Evolutionary conservation across 2,329 filamentous ascomycete species (phyloP), one percentile per base, ranked within the genome.

Genomic region (Cercospora zeina): DNA sequence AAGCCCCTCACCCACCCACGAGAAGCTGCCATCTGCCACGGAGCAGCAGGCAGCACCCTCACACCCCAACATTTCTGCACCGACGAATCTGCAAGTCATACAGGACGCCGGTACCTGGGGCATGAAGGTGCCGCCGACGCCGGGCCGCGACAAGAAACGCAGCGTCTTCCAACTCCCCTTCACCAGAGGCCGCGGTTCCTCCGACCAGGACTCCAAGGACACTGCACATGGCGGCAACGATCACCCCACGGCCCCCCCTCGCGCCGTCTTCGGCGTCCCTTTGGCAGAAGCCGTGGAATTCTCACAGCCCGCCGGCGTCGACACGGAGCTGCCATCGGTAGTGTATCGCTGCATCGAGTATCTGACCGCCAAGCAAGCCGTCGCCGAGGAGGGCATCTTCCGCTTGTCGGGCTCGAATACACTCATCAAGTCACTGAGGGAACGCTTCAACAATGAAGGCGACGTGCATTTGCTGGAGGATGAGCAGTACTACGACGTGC

Each of bases 271-370:
- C 74, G 95, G 95, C 2, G 89, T 90, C 33, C 86, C 91, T 4
- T 79, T 99, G 57, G 86, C 86, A 8, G 93, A 97, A 71, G 95
- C 95, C 27, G 93, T 96, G 7, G 86, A 90, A 63, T 90, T 85
- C 73, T 93, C 90, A 69, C 83, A 87, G 11, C 93, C 92, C 0
- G 77, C 81, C 11, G 90, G 91, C 61, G 82, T 90, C 49, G 85
- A 87, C 63, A 86, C 91, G 6, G 87, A 89, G 30, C 80, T 99
- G 30, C 95, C 95, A 1, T 90, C 93, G 6, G 95, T 99, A 2
- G 91, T 97, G 8, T 99, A 96, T 77, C 88, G 95, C 61, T 97
- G 92, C 73, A 90, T 99, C 65, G 91, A 97, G 75, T 99, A 96
- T 75, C 83, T 99, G 16, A 89, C 91, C 67, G 84, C 86, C 6